phyloP scores from a whole-genome alignment of 2,329 filamentous ascomycete species.

The Passalora sequoiae region DNA sequence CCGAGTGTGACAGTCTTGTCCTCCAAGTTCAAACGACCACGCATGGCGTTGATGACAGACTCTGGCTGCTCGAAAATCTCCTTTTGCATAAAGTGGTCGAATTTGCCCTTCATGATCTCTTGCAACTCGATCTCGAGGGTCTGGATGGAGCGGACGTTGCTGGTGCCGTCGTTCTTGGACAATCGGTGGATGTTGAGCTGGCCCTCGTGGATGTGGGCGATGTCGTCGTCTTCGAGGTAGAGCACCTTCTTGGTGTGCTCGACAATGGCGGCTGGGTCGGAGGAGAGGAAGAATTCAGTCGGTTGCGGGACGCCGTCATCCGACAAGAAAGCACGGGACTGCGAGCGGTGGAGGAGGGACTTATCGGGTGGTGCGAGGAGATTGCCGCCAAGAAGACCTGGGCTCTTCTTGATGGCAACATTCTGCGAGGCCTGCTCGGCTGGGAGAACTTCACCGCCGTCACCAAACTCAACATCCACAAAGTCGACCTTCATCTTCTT shows the following conservation, averaged over 20 bases:
- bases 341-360: constrained; percentile 94
- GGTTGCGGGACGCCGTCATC: constrained; percentile 97
- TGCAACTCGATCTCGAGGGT: constrained; percentile 97
- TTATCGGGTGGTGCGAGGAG: constrained; percentile 91
- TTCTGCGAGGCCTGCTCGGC: constrained; percentile 96
- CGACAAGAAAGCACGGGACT: constrained; percentile 97
- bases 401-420: constrained; percentile 83
- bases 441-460: constrained; percentile 75
- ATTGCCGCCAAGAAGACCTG: constrained; percentile 52
- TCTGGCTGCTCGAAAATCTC: constrained; percentile 99
- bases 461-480: constrained; percentile 94
- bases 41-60: constrained; percentile 99
- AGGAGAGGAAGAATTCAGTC: constrained; percentile 98
- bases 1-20: constrained; percentile 95
- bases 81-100: constrained; percentile 99
- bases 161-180: constrained; percentile 94
- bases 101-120: constrained; percentile 99
- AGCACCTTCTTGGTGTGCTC: constrained; percentile 99
- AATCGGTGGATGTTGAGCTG: constrained; percentile 98
- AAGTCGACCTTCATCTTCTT: constrained; percentile 99
- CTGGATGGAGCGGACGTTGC: constrained; percentile 96
- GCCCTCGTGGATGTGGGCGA: constrained; percentile 98
- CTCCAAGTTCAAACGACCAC: constrained; percentile 87
- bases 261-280: constrained; percentile 94
- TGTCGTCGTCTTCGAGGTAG: constrained; percentile 99